phyloP scores from a whole-genome alignment of 768 basidiomycete genomes.

The Suillus americanus region DNA sequence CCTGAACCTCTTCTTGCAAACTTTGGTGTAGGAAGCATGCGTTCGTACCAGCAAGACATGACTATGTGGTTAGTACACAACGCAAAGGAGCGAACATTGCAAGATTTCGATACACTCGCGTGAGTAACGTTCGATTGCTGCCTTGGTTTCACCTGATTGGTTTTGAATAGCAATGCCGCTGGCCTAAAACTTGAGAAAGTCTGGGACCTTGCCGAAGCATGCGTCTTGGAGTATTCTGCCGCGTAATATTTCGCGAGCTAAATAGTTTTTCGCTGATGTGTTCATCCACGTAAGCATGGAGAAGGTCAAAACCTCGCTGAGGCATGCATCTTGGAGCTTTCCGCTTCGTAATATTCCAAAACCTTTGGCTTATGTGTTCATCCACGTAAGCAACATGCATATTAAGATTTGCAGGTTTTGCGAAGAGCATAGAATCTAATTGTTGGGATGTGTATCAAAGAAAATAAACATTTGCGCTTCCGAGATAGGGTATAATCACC shows the following conservation, averaged over 20 bases:
- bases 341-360: slow-evolving; percentile 11
- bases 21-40: slow-evolving; percentile 31
- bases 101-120: slow-evolving; percentile 29
- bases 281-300: slow-evolving; percentile 21
- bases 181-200: slow-evolving; percentile 31
- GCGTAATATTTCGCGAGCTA: slow-evolving; percentile 12
- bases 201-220: slow-evolving; percentile 30
- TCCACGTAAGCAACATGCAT: slow-evolving; percentile 12
- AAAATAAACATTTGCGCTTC: neutral
- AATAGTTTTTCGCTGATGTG: slow-evolving; percentile 9
- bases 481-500: neutral
- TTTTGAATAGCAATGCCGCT: slow-evolving; percentile 17
- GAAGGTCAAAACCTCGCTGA: slow-evolving; percentile 29
- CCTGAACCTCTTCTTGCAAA: slow-evolving; percentile 34
- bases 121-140: slow-evolving; percentile 11
- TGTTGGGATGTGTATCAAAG: slow-evolving; percentile 2
- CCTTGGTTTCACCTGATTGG: slow-evolving; percentile 7
- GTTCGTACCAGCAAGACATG: slow-evolving; percentile 31
- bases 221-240: slow-evolving; percentile 24
- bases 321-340: slow-evolving; percentile 22
- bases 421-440: slow-evolving; percentile 1
- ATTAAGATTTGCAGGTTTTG: neutral
- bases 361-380: slow-evolving; percentile 14
- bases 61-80: slow-evolving; percentile 31
- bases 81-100: slow-evolving; percentile 32